These are phyloP conservation scores for Neurospora sp. DNA, from an alignment of 495 filamentous ascomycete species.

Conservation along the genomic window DNA sequence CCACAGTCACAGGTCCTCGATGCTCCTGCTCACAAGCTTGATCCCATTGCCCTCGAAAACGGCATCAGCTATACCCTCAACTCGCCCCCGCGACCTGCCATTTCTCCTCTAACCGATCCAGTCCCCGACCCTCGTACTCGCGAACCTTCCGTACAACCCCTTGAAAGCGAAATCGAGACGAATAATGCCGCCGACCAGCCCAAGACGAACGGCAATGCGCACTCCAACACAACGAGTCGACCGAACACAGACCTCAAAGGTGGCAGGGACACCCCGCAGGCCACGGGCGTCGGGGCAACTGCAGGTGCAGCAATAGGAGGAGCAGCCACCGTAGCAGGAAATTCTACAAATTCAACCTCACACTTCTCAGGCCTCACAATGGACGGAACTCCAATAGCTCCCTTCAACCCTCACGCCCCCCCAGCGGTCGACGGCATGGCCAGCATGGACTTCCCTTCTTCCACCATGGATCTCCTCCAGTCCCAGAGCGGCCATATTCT, in stretches of 20 bases:
- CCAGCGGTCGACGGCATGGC: background rate
- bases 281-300: background rate
- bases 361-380: background rate
- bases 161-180: background rate
- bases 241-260: background rate
- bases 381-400: background rate
- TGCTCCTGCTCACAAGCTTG: background rate
- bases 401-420: background rate
- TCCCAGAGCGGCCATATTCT: conserved; percentile 9
- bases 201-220: background rate
- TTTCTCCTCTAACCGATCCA: conserved; percentile 25
- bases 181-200: background rate
- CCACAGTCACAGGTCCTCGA: background rate
- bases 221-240: background rate
- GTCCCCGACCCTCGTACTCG: conserved; percentile 15
- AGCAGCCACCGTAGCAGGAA: background rate
- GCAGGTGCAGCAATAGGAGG: background rate
- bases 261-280: background rate
- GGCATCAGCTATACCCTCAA: conserved; percentile 3
- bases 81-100: conserved; percentile 24
- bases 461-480: conserved; percentile 9
- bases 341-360: background rate
- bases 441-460: conserved; percentile 1
- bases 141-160: conserved; percentile 12
- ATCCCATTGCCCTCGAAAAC: background rate